Evolutionary conservation across 805 yeast species (phyloP).

Genomic region (Candida methanosorbosa): DNA sequence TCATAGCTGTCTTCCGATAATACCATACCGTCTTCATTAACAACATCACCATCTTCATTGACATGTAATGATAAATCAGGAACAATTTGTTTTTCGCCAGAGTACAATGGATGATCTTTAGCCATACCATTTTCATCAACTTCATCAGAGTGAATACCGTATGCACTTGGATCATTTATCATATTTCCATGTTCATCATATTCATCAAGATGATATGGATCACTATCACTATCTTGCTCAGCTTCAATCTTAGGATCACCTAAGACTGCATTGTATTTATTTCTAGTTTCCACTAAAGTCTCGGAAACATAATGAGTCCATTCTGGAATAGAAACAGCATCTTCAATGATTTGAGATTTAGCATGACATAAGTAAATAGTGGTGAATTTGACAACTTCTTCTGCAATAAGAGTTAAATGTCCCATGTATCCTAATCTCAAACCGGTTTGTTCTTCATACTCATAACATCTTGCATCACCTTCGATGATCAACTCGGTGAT

Average conservation of each 20-base stretch:
- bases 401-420: constrained; percentile 88
- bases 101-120: constrained; percentile 1
- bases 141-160: constrained; percentile 16
- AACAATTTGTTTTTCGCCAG: constrained; percentile 7
- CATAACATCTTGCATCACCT: constrained; percentile 54
- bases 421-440: constrained; percentile 93
- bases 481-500: constrained; percentile 50
- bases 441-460: constrained; percentile 48
- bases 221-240: constrained; percentile 26
- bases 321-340: constrained; percentile 39
- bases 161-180: constrained; percentile 10
- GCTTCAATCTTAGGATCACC: constrained; percentile 35
- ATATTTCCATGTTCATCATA: constrained; percentile 10
- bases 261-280: constrained; percentile 86
- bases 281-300: constrained; percentile 80
- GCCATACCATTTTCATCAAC: constrained; percentile 11
- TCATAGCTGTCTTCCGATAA: constrained; percentile 10
- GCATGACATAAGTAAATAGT: constrained; percentile 52
- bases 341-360: constrained; percentile 44
- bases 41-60: constrained; percentile 4
- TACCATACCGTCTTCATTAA: constrained; percentile 3
- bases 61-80: constrained; percentile 2
- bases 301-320: constrained; percentile 84
- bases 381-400: constrained; percentile 86
- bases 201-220: constrained; percentile 22